Conservation (phyloP, 2,329 filamentous ascomycete genomes). For the Cytospora schulzeri region DNA sequence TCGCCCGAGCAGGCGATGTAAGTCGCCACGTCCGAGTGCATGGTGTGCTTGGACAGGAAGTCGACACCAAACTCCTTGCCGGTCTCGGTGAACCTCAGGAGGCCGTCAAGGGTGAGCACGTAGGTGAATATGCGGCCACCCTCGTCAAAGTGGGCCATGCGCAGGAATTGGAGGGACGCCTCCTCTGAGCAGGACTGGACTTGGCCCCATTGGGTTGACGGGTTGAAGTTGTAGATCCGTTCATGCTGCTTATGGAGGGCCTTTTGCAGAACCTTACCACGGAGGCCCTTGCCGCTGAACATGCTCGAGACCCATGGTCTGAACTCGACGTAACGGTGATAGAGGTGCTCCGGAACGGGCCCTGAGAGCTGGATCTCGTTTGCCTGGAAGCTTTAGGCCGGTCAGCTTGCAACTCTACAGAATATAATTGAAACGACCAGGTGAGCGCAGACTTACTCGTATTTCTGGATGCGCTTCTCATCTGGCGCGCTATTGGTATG, state of each 20-base stretch:
- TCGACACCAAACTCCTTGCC: conserved; percentile 96
- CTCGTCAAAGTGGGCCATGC: conserved; percentile 83
- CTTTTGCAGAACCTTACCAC: conserved; percentile 79
- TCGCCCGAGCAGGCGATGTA: conserved; percentile 93
- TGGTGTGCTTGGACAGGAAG: conserved; percentile 90
- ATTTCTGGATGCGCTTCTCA: conserved; percentile 65
- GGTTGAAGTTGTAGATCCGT: conserved; percentile 87
- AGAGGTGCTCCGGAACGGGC: conserved; percentile 77
- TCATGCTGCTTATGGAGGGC: conserved; percentile 88
- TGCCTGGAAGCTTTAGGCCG: conserved; percentile 75
- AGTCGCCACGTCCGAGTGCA: conserved; percentile 90
- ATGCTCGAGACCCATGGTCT: conserved; percentile 86
- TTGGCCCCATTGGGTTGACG: conserved; percentile 69
- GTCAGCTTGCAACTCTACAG: too few relatives aligned
- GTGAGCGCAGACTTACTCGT: conserved; percentile 61
- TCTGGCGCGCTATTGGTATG: conserved; percentile 44
- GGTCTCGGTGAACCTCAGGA: conserved; percentile 91
- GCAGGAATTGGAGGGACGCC: conserved; percentile 78
- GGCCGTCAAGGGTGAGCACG: conserved; percentile 81
- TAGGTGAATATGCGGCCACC: conserved; percentile 90
- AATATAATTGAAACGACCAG: too few relatives aligned
- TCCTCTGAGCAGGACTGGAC: conserved; percentile 69
- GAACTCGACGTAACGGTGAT: conserved; percentile 93
- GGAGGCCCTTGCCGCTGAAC: conserved; percentile 77
- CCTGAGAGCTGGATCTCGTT: conserved; percentile 87